These are phyloP conservation scores for Raphanus raphanistrum DNA, from an alignment of 345 rosid species.

Conservation along the genomic window DNA sequence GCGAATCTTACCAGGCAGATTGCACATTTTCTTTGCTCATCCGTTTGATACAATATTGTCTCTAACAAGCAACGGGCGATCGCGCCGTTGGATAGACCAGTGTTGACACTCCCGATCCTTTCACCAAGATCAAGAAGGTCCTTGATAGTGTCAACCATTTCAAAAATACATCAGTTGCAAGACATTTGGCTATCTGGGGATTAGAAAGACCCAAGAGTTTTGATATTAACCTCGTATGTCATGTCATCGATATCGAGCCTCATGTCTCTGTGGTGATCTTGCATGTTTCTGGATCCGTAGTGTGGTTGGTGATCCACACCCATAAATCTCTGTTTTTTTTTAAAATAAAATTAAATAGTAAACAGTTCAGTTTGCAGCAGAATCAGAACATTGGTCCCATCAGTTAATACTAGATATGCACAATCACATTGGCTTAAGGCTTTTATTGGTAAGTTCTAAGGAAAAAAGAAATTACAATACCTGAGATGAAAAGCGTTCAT, in stretches of 20 bases:
- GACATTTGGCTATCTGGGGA: not conserved
- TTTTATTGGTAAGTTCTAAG: not conserved
- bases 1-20: constrained; percentile 76
- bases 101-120: constrained; percentile 81
- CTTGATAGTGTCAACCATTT: constrained; percentile 42
- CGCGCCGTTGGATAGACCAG: constrained; percentile 66
- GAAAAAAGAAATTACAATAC: constrained; percentile 33
- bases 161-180: constrained; percentile 1
- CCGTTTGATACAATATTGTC: constrained; percentile 42
- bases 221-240: constrained; percentile 69
- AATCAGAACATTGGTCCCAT: not conserved
- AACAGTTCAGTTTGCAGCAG: constrained; percentile 12
- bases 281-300: constrained; percentile 53
- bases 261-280: constrained; percentile 83
- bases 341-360: constrained; percentile 3
- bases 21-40: constrained; percentile 60
- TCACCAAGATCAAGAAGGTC: constrained; percentile 86
- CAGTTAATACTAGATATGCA: not conserved
- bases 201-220: not conserved
- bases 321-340: constrained; percentile 54
- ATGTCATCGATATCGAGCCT: constrained; percentile 83
- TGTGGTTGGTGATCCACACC: constrained; percentile 51
- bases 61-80: constrained; percentile 60
- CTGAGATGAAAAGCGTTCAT: constrained; percentile 62
- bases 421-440: not conserved